Evolutionary conservation across 768 basidiomycete species (phyloP), one percentile per base, ranked within the genome.

Genomic region (Boletellus emodensis): DNA sequence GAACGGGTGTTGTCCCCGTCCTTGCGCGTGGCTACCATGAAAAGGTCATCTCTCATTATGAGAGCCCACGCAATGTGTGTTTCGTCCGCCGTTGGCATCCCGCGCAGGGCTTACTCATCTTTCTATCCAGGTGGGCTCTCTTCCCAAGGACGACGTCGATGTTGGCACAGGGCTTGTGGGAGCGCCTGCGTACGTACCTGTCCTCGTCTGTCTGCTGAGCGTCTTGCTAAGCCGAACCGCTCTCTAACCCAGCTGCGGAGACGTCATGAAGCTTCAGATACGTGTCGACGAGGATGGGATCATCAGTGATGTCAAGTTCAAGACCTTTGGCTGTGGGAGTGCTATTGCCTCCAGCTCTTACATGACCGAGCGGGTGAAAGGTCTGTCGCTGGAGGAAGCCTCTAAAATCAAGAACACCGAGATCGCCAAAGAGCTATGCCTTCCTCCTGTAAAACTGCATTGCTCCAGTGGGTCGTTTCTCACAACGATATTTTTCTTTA

Each of bases 231-330:
- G 58, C 49, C 17, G 39, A 24, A 14, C 46, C 26, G 46, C 53
- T 42, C 53, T 49, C 35, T 32, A 26, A 40, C 58, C 46, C 64
- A 94, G 93, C 4, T 95, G 94, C 65, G 94, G 94, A 61, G 94
- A 96, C 74, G 95, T 97, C 40, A 99, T 99, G 95, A 98, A 98
- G 71, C 84, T 99, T 11, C 95, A 98, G 72, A 99, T 99, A 65
- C 87, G 92, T 59, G 96, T 99, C 50, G 85, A 95, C 69, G 94
- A 95, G 52, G 77, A 89, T 33, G 93, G 94, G 33, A 81, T 97
- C 70, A 99, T 99, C 64, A 89, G 87, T 42, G 96, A 99, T 66
- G 96, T 97, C 72, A 96, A 95, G 73, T 98, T 98, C 79, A 99
- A 98, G 78, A 98, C 96, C 0, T 98, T 99, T 70, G 95, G 96